phyloP scores from a whole-genome alignment of 78 protist genomes.

The Isochrysis galbana region DNA sequence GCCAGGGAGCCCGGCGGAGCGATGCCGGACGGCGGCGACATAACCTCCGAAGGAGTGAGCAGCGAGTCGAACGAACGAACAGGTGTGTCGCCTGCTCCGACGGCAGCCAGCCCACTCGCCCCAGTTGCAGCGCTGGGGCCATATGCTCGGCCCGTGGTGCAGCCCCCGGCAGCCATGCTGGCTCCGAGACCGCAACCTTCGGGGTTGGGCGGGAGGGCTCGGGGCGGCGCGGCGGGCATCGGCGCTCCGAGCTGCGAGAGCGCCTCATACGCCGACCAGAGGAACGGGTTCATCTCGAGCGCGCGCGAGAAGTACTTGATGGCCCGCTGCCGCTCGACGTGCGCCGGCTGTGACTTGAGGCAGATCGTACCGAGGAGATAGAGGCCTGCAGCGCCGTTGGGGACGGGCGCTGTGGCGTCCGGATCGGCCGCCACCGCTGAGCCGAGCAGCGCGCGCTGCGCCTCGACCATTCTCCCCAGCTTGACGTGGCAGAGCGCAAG shows the following conservation, averaged over 20 bases:
- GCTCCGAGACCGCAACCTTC: too few relatives aligned
- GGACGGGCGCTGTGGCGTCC: not conserved
- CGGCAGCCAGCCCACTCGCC: too few relatives aligned
- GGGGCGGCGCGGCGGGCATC: not conserved
- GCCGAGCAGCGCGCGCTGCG: not conserved
- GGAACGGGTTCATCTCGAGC: slow-evolving; percentile 43
- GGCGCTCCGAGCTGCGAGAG: slow-evolving; percentile 22
- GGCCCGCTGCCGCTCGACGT: not conserved
- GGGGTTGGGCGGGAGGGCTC: too few relatives aligned
- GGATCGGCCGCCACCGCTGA: not conserved
- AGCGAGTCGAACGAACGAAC: too few relatives aligned
- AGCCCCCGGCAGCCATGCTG: too few relatives aligned
- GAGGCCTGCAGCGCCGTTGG: slow-evolving; percentile 29
- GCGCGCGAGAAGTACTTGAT: not conserved
- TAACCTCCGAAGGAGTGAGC: too few relatives aligned
- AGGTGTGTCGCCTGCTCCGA: too few relatives aligned
- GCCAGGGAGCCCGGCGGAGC: too few relatives aligned
- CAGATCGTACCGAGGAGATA: slow-evolving; percentile 21
- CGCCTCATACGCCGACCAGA: slow-evolving; percentile 42
- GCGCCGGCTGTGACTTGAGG: not conserved
- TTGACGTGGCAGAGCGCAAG: slow-evolving; percentile 21
- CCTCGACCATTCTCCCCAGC: slow-evolving; percentile 12
- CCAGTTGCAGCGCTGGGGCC: too few relatives aligned
- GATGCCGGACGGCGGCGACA: too few relatives aligned
- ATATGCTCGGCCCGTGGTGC: too few relatives aligned